phyloP scores from a whole-genome alignment of 2,329 filamentous ascomycete species.

The Clathrospora elynae region DNA sequence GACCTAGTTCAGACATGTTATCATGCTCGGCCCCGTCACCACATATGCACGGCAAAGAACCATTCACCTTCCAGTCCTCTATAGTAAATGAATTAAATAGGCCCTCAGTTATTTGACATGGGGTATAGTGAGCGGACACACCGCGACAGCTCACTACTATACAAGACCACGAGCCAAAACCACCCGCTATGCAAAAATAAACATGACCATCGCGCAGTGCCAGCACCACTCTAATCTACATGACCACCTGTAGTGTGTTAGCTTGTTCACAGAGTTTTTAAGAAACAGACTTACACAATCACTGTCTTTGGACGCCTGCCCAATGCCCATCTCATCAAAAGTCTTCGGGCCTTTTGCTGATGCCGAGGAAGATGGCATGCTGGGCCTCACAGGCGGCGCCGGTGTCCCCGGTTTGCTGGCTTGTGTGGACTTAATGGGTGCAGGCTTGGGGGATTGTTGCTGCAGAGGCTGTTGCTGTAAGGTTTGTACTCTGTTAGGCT shows the following conservation, averaged over 20 bases:
- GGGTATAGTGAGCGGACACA: slow-evolving; percentile 18
- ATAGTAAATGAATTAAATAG: slow-evolving; percentile 5
- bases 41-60: too few species aligned
- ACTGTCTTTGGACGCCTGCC: slow-evolving; percentile 77
- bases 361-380: slow-evolving; percentile 33
- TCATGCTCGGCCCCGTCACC: too few species aligned
- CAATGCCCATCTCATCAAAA: slow-evolving; percentile 98
- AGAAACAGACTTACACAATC: slow-evolving; percentile 74
- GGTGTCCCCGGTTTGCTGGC: slow-evolving; percentile 30
- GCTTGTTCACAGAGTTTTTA: not conserved
- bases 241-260: slow-evolving; percentile 33
- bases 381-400: slow-evolving; percentile 36
- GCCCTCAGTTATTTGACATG: slow-evolving; percentile 1
- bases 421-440: slow-evolving; percentile 19
- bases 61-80: slow-evolving; percentile 5
- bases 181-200: slow-evolving; percentile 27
- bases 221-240: slow-evolving; percentile 25
- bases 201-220: not conserved
- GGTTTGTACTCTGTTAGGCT: slow-evolving; percentile 31
- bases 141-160: slow-evolving; percentile 11
- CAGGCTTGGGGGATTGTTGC: slow-evolving; percentile 23
- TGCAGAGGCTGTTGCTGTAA: slow-evolving; percentile 34
- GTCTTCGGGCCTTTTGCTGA: slow-evolving; percentile 84
- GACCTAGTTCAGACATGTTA: too few species aligned
- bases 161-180: slow-evolving; percentile 17